Base-by-base conservation (phyloP, 257 asterid species). In the Nyctanthes arbortristis region DNA sequence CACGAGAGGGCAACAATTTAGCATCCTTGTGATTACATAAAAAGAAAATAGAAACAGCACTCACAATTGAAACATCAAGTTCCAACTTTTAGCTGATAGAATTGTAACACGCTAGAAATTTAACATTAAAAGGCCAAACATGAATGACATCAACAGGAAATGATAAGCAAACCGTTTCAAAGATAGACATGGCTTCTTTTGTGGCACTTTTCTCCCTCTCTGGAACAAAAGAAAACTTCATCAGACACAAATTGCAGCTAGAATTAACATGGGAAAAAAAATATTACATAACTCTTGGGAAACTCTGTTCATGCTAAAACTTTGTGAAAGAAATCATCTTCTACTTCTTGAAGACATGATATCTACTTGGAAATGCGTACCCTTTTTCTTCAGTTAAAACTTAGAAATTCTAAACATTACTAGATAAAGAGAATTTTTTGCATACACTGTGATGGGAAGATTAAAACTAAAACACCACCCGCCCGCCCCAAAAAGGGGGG, bases 131-230 rank as follows among this genome's bases (percentile, higher is more conserved):
- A 34, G 18, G 63, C 27, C 57, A 32, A 66, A 55, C 32, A 40
- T 52, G 45, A 24, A 73, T 65, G 61, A 61, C 5, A 57, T 70
- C 28, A 22, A 52, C 0, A 52, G 24, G 29, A 24, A 22, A 12
- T 5, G 10, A 1, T 35, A 52, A 22, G 24, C 8, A 24, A 52
- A 82, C 87, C 84, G 79, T 76, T 77, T 65, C 77, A 68, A 82
- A 63, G 57, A 82, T 71, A 22, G 67, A 58, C 39, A 82, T 73
- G 72, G 80, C 87, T 79, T 82, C 87, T 70, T 82, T 82, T 35
- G 84, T 82, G 57, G 87, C 87, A 39, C 87, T 82, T 77, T 82
- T 82, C 79, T 79, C 87, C 82, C 84, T 79, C 77, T 76, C 84
- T 82, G 74, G 29, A 33, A 65, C 62, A 68, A 54, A 30, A 24